These are phyloP conservation scores for Xylaria multiplex DNA, from an alignment of 2,329 filamentous ascomycete genomes.

Conservation along the genomic window DNA sequence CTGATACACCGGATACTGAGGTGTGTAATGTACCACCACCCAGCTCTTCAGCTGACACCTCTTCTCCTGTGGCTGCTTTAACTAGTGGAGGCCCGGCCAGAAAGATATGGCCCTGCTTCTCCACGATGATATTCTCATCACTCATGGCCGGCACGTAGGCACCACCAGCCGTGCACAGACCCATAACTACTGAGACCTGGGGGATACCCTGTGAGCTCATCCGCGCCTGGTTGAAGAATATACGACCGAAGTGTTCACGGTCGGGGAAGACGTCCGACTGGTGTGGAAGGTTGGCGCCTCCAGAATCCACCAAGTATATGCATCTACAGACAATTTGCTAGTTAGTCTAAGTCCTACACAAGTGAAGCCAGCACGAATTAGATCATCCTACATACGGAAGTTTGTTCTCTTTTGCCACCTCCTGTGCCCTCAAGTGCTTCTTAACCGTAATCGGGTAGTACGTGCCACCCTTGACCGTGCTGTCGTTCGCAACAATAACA, in stretches of 20 bases:
- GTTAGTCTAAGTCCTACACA: slow-evolving; percentile 18
- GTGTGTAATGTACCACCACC: slow-evolving; percentile 91
- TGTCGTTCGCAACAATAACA: slow-evolving; percentile 94
- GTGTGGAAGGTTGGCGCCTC: slow-evolving; percentile 92
- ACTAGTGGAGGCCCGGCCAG: slow-evolving; percentile 93
- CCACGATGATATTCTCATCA: slow-evolving; percentile 96
- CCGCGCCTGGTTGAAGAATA: slow-evolving; percentile 97
- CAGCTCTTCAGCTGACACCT: slow-evolving; percentile 88
- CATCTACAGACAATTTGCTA: slow-evolving; percentile 61
- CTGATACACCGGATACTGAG: slow-evolving; percentile 89
- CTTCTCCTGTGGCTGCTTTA: slow-evolving; percentile 94
- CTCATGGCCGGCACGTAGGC: slow-evolving; percentile 98
- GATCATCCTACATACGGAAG: slow-evolving; percentile 62
- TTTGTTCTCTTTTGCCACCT: slow-evolving; percentile 88
- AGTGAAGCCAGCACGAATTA: not conserved
- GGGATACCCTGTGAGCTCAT: slow-evolving; percentile 92
- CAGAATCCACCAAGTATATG: slow-evolving; percentile 96
- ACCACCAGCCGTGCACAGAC: slow-evolving; percentile 93
- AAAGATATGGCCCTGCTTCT: slow-evolving; percentile 97
- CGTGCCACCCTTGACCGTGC: slow-evolving; percentile 95
- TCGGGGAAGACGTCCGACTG: slow-evolving; percentile 97
- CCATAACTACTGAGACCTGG: slow-evolving; percentile 96
- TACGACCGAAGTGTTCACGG: slow-evolving; percentile 92
- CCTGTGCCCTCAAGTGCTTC: slow-evolving; percentile 93
- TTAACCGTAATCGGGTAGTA: slow-evolving; percentile 98